Base-by-base conservation (phyloP, 306 rosid genomes). In the Sphenostylis stenocarpa region DNA sequence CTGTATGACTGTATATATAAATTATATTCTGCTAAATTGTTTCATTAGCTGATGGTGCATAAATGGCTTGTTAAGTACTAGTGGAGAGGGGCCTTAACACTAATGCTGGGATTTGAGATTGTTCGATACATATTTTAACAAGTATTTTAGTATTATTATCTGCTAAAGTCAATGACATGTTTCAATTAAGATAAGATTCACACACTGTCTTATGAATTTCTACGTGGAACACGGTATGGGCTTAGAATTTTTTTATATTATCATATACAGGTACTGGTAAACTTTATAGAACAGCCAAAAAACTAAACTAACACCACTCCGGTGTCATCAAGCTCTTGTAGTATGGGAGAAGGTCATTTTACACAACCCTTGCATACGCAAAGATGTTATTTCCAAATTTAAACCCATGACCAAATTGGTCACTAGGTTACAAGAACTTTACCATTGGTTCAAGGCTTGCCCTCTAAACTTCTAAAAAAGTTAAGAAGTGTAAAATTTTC, bases 11-110 rank as follows among this genome's bases (percentile, higher is more conserved):
- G 0, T 23, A 62, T 62, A 45, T 33, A 16, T 31, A 63, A 41
- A 5, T 76, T 57, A 43, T 69, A 13, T 76, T 45, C 77, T 41
- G 26, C 80, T 45, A 28, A 56, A 49, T 36, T 57, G 64, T 67
- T 67, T 66, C 44, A 73, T 55, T 41, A 53, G 58, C 17, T 20
- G 28, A 49, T 23, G 70, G 28, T 33, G 60, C 72, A 51, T 51
- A 24, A 73, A 20, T 73, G 33, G 23, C 52, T 36, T 57, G 44
- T 19, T 53, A 26, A 48, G 56, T n/a, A 24, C 48, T 45, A 15
- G 63, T 74, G 16, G 70, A 44, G 58, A 53, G 20, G 49, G 70
- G 15, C 53, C 58, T 69, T 20, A 33, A 23, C 29, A n/a, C 36
- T 63, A 26, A 7, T 41, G 29, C 39, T 36, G 41, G 7, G 41